Conservation (phyloP, 371 early-diverging fungal genomes). For the Lichtheimia ramosa region DNA sequence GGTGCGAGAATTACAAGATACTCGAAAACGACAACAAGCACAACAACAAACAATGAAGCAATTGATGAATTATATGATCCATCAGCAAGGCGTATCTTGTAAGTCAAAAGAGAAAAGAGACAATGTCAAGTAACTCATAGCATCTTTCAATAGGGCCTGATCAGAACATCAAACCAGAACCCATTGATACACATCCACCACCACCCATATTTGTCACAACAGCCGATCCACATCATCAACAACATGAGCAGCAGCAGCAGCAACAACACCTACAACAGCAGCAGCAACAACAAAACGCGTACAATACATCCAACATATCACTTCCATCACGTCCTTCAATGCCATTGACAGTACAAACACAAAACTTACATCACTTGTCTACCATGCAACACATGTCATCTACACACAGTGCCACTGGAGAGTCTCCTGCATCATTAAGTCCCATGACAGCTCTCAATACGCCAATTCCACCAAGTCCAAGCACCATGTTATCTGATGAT, state of each 20-base stretch:
- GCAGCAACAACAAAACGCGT: background rate
- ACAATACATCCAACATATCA: background rate
- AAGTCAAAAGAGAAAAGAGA: no score
- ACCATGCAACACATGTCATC: slow-evolving; percentile 1
- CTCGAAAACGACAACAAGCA: slow-evolving; percentile 48
- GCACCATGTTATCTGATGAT: background rate
- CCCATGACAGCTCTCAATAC: background rate
- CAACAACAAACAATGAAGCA: slow-evolving; percentile 47
- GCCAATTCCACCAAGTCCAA: background rate
- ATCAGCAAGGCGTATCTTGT: background rate
- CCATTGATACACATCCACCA: slow-evolving; percentile 44
- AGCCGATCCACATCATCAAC: slow-evolving; percentile 4
- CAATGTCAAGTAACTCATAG: no score
- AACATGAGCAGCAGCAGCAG: slow-evolving; percentile 8
- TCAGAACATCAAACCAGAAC: slow-evolving; percentile 23
- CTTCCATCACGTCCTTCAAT: slow-evolving; percentile 14
- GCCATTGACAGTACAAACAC: slow-evolving; percentile 15
- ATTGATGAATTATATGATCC: slow-evolving; percentile 49
- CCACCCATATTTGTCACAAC: slow-evolving; percentile 52
- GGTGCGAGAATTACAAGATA: slow-evolving; percentile 65
- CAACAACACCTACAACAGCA: background rate
- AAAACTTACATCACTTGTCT: slow-evolving; percentile 5
- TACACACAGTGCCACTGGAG: background rate
- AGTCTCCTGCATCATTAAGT: background rate
- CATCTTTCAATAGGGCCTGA: slow-evolving; percentile 9